phyloP scores from a whole-genome alignment of 1,139 yeast genomes.

The Kluyveromyces sp. region DNA sequence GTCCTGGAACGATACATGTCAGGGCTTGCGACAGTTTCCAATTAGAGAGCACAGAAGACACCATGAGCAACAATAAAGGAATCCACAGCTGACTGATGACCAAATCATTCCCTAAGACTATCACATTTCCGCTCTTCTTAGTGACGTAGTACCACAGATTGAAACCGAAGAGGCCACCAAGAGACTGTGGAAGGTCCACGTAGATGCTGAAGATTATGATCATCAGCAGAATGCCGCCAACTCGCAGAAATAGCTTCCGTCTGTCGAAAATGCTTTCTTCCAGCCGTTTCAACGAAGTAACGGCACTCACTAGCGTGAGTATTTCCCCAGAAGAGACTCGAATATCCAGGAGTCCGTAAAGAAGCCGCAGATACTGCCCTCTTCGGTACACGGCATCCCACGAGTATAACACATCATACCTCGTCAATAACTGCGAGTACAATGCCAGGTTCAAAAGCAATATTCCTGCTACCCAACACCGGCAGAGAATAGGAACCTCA shows the following conservation, averaged over 20 bases:
- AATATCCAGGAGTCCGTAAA: slow-evolving; percentile 26
- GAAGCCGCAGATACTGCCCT: slow-evolving; percentile 26
- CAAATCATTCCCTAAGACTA: background rate
- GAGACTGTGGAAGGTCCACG: slow-evolving; percentile 24
- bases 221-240: slow-evolving; percentile 13
- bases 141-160: slow-evolving; percentile 25
- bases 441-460: slow-evolving; percentile 22
- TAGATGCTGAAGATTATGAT: slow-evolving; percentile 20
- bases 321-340: slow-evolving; percentile 11
- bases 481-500: slow-evolving; percentile 25
- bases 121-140: slow-evolving; percentile 17
- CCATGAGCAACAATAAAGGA: slow-evolving; percentile 20
- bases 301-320: slow-evolving; percentile 20
- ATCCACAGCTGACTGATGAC: slow-evolving; percentile 7
- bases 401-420: slow-evolving; percentile 21
- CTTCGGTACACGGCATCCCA: slow-evolving; percentile 29
- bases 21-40: slow-evolving; percentile 18
- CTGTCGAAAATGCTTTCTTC: slow-evolving; percentile 24
- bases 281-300: slow-evolving; percentile 20
- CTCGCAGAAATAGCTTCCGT: slow-evolving; percentile 24
- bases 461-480: slow-evolving; percentile 26
- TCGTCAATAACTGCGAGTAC: slow-evolving; percentile 20
- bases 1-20: slow-evolving; percentile 28
- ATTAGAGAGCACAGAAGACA: slow-evolving; percentile 17
- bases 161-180: slow-evolving; percentile 24